Evolutionary conservation across 805 yeast species (phyloP).

Genomic region (Wickerhamiella kazuoi): DNA sequence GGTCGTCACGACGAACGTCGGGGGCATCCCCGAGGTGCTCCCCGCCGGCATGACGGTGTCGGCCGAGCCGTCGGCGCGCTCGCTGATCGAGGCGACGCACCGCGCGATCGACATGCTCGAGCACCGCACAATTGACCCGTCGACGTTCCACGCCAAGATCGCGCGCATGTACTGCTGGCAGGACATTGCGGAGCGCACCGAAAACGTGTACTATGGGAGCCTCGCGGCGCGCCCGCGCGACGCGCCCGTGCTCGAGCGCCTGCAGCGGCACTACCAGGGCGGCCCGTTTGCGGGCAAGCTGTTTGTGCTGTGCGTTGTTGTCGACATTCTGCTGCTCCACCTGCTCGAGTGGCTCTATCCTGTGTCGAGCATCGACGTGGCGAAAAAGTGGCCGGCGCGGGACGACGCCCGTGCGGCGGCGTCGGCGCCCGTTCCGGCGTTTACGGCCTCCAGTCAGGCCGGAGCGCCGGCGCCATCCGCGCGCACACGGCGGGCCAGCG

Average conservation of each 20-base stretch:
- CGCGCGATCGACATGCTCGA: constrained; percentile 49
- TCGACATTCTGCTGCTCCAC: constrained; percentile 49
- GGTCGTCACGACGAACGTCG: constrained; percentile 89
- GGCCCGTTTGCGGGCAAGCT: constrained; percentile 68
- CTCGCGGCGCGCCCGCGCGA: constrained; percentile 19
- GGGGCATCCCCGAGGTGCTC: constrained; percentile 93
- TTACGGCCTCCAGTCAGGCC: too few species aligned
- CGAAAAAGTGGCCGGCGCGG: constrained; percentile 76
- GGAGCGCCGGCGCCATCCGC: too few species aligned
- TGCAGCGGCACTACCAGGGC: constrained; percentile 47
- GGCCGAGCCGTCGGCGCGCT: constrained; percentile 74
- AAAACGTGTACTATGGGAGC: constrained; percentile 43
- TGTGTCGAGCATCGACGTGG: constrained; percentile 47
- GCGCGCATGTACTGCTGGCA: constrained; percentile 79
- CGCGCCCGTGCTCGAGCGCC: constrained; percentile 38
- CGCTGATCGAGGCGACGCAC: constrained; percentile 52
- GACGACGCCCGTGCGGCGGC: too few species aligned
- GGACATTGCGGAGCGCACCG: constrained; percentile 75
- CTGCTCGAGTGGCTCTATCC: constrained; percentile 62
- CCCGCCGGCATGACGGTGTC: constrained; percentile 88
- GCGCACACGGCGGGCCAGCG: too few species aligned
- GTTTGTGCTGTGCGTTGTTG: constrained; percentile 61
- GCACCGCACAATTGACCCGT: constrained; percentile 45
- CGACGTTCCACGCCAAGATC: constrained; percentile 60
- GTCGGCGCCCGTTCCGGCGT: too few species aligned